Base-by-base conservation (phyloP, 768 basidiomycete genomes). In the Roridomyces roridus region DNA sequence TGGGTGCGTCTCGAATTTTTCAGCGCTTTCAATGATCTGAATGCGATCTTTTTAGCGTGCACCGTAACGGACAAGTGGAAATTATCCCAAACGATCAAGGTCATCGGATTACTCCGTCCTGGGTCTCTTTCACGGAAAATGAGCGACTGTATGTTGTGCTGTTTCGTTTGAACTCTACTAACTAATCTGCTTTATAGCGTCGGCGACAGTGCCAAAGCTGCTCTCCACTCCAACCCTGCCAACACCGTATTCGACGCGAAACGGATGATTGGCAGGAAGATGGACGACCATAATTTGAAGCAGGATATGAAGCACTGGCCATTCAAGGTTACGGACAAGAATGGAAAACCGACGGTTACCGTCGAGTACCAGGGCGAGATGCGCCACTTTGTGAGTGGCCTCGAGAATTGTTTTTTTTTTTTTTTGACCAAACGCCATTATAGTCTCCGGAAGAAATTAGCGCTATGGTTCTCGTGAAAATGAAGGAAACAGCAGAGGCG, bases 401-500 rank as follows among this genome's bases (percentile, higher is more conserved):
- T n/a, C n/a, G n/a, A n/a, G n/a, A n/a, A n/a, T n/a, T n/a, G n/a
- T n/a, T n/a, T n/a, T n/a, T n/a, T n/a, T n/a, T n/a, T n/a, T n/a
- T n/a, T n/a, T n/a, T n/a, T n/a, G n/a, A n/a, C n/a, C n/a, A n/a
- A n/a, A n/a, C n/a, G n/a, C n/a, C n/a, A n/a, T n/a, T n/a, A n/a
- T 29, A 80, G 80, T 80, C 83, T 42, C 85, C 85, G 6, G 87
- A 89, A 70, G 86, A 90, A 72, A 81, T 88, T 57, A 84, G 82
- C 52, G 83, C 86, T 26, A 85, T 87, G 85, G 76, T 88, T 50
- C 74, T 88, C 51, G 72, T 74, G 54, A 85, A 86, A 74, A 86
- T 88, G 85, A 87, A 87, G 72, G 85, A 85, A 72, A 87, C 84
- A 35, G 86, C 86, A 31, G 86, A 88, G 71, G 80, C 85, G 7